Evolutionary conservation across 192 early-diverging fungal genomes (phyloP).

Genomic region (Rhizoclosmatium globosum): DNA sequence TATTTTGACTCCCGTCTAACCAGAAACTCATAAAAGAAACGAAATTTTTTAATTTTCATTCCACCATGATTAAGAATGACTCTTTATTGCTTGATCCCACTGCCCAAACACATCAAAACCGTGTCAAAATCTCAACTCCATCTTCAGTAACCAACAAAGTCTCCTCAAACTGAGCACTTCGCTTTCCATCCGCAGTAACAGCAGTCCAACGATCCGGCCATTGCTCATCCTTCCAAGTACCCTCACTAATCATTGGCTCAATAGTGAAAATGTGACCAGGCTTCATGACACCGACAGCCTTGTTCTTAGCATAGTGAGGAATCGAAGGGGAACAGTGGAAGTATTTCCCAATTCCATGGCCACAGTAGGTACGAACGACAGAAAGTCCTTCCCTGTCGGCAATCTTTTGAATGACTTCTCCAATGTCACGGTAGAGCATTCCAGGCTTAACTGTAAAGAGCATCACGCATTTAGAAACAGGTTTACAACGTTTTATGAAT

Average conservation of each 20-base stretch:
- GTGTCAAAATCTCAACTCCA: constrained; percentile 86
- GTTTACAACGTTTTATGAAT: too few species aligned
- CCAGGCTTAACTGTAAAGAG: constrained; percentile 82
- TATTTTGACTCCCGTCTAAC: background rate
- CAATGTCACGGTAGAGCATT: constrained; percentile 89
- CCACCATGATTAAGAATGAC: background rate
- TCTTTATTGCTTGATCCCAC: background rate
- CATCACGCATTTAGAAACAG: background rate
- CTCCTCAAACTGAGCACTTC: constrained; percentile 98
- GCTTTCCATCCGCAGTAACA: constrained; percentile 90
- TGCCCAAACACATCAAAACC: background rate
- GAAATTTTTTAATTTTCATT: background rate
- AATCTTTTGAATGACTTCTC: constrained; percentile 86
- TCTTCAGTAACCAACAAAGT: constrained; percentile 91
- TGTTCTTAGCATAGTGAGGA: constrained; percentile 96
- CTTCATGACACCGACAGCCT: constrained; percentile 96
- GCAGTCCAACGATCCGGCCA: constrained; percentile 83
- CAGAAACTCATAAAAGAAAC: background rate
- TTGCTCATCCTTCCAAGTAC: constrained; percentile 60
- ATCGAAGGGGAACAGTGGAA: constrained; percentile 94
- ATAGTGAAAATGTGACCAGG: constrained; percentile 97
- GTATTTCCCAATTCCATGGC: constrained; percentile 87
- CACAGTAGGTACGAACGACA: constrained; percentile 91
- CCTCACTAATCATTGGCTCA: constrained; percentile 99
- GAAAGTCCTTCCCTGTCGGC: constrained; percentile 88